Evolutionary conservation across 2,329 filamentous ascomycete genomes (phyloP), one percentile per base, ranked within the genome.

Genomic region (Fusarium albidum): DNA sequence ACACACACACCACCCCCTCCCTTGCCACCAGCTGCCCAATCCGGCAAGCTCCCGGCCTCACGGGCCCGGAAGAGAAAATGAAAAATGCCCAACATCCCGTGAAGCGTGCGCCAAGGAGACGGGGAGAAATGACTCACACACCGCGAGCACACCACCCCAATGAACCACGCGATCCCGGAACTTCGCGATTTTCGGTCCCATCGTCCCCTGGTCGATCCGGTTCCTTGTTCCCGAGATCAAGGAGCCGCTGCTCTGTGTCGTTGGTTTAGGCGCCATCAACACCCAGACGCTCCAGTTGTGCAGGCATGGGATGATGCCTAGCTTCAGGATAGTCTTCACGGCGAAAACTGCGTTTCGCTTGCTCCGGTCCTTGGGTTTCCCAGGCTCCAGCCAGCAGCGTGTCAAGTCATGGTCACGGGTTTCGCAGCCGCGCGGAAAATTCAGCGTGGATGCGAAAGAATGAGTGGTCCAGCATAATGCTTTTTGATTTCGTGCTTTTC

Each of bases 401-500:
- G 40, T 61, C 47, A 63, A 44, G 52, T 63, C 56, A 63, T 52
- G 41, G 31, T 42, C 33, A 38, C n/a, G 41, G 26, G 37, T 52
- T 40, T 46, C 59, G 55, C 46, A 61, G 43, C 47, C 50, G 55
- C 51, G 33, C 50, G 46, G 38, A 49, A 47, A 28, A 35, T 27
- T 60, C 47, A 52, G 33, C 31, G 47, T 21, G 52, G 40, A 34
- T 34, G 45, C 39, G 40, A 39, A 42, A 43, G 43, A 48, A 38
- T 48, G 37, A 47, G 46, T 60, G 54, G 55, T 63, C 48, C 55
- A 65, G 65, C 61, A 66, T 61, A 67, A 68, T 67, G 65, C 65
- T 68, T 66, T 37, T 68, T 67, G 55, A 68, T 68, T 68, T 68
- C 59, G 65, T 68, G 63, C 63, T 68, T 68, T 62, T 56, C 65